phyloP scores from a whole-genome alignment of 1,139 yeast genomes.

The Candida neerlandica region DNA sequence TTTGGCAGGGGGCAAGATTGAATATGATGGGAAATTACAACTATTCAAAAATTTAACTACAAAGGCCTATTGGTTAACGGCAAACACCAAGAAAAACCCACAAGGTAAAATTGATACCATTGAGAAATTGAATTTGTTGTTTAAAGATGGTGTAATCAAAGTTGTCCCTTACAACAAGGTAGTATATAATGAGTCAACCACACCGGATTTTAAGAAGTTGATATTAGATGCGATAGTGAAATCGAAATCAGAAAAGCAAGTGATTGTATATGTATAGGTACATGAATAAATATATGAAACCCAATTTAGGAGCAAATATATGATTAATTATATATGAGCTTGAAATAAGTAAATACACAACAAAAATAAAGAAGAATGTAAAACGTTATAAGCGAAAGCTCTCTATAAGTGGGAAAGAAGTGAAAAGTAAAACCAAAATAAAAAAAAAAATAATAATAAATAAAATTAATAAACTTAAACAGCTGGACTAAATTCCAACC shows the following conservation, averaged over 20 bases:
- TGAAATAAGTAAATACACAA: too few relatives aligned
- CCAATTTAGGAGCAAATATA: slow-evolving; percentile 1
- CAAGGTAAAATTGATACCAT: slow-evolving; percentile 59
- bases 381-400: too few relatives aligned
- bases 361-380: too few relatives aligned
- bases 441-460: not conserved
- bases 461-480: not conserved
- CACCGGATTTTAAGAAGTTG: slow-evolving; percentile 39
- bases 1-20: slow-evolving; percentile 51
- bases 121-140: slow-evolving; percentile 57
- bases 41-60: slow-evolving; percentile 78
- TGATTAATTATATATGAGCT: not conserved
- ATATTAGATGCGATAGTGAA: slow-evolving; percentile 52
- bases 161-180: slow-evolving; percentile 52
- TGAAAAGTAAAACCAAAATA: not conserved
- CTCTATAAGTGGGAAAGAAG: not conserved
- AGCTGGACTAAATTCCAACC: slow-evolving; percentile 33
- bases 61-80: slow-evolving; percentile 88
- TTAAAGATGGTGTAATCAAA: slow-evolving; percentile 55
- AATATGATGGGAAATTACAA: slow-evolving; percentile 20
- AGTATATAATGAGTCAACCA: slow-evolving; percentile 42
- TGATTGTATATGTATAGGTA: slow-evolving; percentile 26
- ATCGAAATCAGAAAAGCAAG: slow-evolving; percentile 38
- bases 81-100: slow-evolving; percentile 64
- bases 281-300: not conserved